Base-by-base conservation (phyloP, 73 alveolate species). In the Urostyla sp. region DNA sequence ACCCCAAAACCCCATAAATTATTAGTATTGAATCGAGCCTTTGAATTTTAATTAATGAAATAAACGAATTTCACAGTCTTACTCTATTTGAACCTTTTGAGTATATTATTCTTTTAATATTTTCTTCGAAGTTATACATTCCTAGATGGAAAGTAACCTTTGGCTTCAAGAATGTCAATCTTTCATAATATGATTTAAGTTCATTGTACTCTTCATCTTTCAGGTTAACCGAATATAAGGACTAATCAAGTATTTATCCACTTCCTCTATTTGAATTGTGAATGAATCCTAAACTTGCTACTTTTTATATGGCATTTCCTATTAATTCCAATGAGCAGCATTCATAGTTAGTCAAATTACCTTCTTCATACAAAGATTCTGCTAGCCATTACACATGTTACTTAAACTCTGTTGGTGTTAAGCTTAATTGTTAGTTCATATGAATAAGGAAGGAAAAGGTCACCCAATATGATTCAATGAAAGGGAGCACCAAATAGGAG, bases 391-490 rank as follows among this genome's bases (percentile, higher is more conserved):
- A 83, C 48, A 92, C 75, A 32, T 90, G 24, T 44, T 72, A 54
- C 18, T 83, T 57, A 45, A 89, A 44, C 35, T 88, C 85, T 20
- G 54, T 73, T 23, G 40, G 60, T 32, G 67, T 61, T 43, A 76
- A 27, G 0, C 61, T 31, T 35, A 87, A 36, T 4, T 60, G 57
- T 26, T 67, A 76, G 23, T 84, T 43, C 54, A 94, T 56, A 23
- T 92, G 73, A 30, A 58, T 91, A 16, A 89, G 53, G 78, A 58
- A 91, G 32, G 91, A 84, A 21, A 91, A 51, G 0, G 95, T 87
- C 18, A 87, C 80, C 98, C 98, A 94, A 80, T 89, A 94, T 28
- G 95, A 51, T 24, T 94, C 98, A 35, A 94, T 86, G 23, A 94
- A 57, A 0, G 98, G 98, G 87, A 90, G 86, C 30, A 94, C 32